Percentiles rank a stretch among this genome's conserved stretches.
Conservation (phyloP, 1,284 basidiomycete genomes). For the Phylloporus gajari region DNA sequence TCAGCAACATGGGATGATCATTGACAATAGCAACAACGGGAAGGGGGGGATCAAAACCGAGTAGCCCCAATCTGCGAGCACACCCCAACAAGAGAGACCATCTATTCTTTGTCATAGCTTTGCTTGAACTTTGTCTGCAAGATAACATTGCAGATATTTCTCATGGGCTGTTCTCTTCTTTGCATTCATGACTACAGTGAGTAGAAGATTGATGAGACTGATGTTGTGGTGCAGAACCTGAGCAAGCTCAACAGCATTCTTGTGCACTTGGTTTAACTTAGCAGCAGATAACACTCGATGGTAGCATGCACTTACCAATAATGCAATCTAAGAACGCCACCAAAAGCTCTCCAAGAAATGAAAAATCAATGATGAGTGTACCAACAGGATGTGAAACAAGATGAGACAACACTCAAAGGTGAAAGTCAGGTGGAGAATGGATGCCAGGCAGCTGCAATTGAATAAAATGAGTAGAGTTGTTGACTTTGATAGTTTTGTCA, state of each 20-base stretch:
- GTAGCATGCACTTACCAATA: conserved; percentile 5
- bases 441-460: not conserved
- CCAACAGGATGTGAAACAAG: conserved; percentile 12
- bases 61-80: not conserved
- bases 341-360: conserved; percentile 16
- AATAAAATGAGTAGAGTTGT: conserved; percentile 11
- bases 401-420: conserved; percentile 7
- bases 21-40: not conserved
- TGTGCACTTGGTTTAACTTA: conserved; percentile 11
- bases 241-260: conserved; percentile 1
- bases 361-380: conserved; percentile 8
- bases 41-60: not conserved
- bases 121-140: not conserved
- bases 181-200: not conserved
- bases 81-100: not conserved
- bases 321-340: conserved; percentile 12
- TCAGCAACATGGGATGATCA: not conserved
- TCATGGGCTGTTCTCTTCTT: not conserved
- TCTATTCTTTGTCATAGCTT: not conserved
- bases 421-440: not conserved
- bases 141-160: not conserved
- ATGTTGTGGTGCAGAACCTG: conserved; percentile 13
- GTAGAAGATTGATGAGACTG: conserved; percentile 4
- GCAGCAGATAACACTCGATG: not conserved
- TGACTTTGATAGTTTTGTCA: not conserved